Conservation (phyloP, 306 rosid species). For the Quercus rubra region DNA sequence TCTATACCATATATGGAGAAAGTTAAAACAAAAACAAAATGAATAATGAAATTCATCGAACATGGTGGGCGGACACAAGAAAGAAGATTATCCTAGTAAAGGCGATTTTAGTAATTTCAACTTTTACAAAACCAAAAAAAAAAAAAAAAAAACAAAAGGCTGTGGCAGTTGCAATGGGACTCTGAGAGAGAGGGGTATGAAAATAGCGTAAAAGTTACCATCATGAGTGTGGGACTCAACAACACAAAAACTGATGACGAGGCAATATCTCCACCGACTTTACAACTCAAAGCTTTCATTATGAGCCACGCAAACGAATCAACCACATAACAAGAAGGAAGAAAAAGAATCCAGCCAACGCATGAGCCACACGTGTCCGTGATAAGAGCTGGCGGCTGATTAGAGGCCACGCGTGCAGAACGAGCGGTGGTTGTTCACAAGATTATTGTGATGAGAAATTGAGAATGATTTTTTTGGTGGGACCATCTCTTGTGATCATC, state of each 20-base stretch:
- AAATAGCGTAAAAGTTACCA: not conserved
- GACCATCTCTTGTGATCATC: not conserved
- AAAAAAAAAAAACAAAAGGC: too few relatives aligned
- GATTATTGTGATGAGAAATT: not conserved
- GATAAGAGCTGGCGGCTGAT: not conserved
- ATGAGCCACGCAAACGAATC: not conserved
- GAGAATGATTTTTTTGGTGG: not conserved
- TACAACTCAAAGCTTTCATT: too few relatives aligned
- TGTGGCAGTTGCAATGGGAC: not conserved
- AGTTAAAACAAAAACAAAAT: too few relatives aligned
- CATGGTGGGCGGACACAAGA: not conserved
- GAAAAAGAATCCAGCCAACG: not conserved
- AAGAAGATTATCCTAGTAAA: not conserved
- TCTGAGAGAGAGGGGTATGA: too few relatives aligned
- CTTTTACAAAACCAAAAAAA: not conserved
- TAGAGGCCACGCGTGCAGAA: not conserved
- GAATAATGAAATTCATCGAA: too few relatives aligned
- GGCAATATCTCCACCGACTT: not conserved
- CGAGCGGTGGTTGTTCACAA: not conserved
- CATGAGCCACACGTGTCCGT: not conserved
- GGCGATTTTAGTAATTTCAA: not conserved
- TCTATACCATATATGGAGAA: too few relatives aligned
- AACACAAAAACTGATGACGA: not conserved
- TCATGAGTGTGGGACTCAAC: not conserved
- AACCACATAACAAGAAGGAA: conserved; percentile 11